phyloP scores from a whole-genome alignment of 2,329 filamentous ascomycete species.

The Fusarium siculi region DNA sequence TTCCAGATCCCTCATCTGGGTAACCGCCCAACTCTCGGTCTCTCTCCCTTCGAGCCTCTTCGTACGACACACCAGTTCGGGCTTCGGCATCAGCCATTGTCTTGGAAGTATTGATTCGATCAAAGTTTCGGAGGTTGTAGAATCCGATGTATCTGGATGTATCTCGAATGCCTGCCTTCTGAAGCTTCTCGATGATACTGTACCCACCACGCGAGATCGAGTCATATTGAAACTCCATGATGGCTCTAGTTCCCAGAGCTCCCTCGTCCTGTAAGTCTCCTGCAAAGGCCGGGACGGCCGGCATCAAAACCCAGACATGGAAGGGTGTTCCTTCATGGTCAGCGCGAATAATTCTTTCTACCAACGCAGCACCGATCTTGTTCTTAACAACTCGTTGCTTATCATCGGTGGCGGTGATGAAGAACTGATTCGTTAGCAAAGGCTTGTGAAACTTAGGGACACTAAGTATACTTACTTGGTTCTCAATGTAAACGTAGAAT shows the following conservation, averaged over 20 bases:
- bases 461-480: conserved; percentile 59
- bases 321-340: conserved; percentile 73
- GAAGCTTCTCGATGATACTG: conserved; percentile 79
- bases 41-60: conserved; percentile 71
- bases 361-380: conserved; percentile 81
- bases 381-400: conserved; percentile 79
- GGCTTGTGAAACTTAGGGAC: rapidly evolving
- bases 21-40: conserved; percentile 67
- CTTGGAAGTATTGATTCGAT: conserved; percentile 78
- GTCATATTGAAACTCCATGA: conserved; percentile 89
- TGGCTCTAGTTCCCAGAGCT: conserved; percentile 80
- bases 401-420: conserved; percentile 82
- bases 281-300: conserved; percentile 83
- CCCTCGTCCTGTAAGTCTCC: conserved; percentile 80
- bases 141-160: conserved; percentile 81
- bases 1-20: conserved; percentile 44
- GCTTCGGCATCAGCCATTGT: conserved; percentile 70
- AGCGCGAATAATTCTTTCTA: conserved; percentile 79
- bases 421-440: conserved; percentile 63
- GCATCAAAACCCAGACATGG: conserved; percentile 81
- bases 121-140: conserved; percentile 87
- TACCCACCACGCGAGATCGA: conserved; percentile 81
- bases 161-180: conserved; percentile 74
- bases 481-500: conserved; percentile 84
- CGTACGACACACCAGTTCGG: conserved; percentile 73